phyloP scores from a whole-genome alignment of 176 grass and related monocot genomes.

The Eleusine indica region DNA sequence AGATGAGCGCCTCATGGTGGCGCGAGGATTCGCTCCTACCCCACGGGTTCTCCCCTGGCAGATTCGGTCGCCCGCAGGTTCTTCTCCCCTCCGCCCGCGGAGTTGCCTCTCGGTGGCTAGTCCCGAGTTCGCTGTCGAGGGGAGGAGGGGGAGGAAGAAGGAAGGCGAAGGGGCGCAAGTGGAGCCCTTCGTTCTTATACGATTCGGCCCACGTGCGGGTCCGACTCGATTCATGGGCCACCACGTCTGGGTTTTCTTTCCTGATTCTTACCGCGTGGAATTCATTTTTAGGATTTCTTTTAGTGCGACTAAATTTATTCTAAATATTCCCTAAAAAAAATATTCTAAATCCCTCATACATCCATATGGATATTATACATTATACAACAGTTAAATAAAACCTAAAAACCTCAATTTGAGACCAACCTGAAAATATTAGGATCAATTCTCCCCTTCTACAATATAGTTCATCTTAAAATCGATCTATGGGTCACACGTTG shows the following conservation, averaged over 20 bases:
- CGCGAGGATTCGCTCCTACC: neutral
- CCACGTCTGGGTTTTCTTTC: neutral
- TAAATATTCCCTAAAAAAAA: no score
- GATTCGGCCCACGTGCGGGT: conserved; percentile 50
- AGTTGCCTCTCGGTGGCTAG: conserved; percentile 29
- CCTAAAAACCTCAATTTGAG: no score
- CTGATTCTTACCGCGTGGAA: no score
- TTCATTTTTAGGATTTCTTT: no score
- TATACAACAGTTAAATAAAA: no score
- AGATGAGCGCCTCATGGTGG: conserved; percentile 58
- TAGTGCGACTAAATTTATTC: no score
- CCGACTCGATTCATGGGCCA: conserved; percentile 26
- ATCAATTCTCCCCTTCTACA: no score
- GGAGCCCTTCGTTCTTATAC: conserved; percentile 48
- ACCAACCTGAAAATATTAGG: no score
- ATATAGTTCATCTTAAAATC: no score
- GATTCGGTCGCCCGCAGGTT: conserved; percentile 11
- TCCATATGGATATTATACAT: no score
- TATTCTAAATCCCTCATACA: no score
- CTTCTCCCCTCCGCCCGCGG: conserved; percentile 20
- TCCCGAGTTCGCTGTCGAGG: conserved; percentile 38
- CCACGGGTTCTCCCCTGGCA: neutral
- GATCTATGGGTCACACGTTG: no score
- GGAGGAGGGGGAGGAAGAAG: neutral
- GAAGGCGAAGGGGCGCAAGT: conserved; percentile 23